phyloP scores from a whole-genome alignment of 2,329 filamentous ascomycete species.

The Epicoccum nigrum region DNA sequence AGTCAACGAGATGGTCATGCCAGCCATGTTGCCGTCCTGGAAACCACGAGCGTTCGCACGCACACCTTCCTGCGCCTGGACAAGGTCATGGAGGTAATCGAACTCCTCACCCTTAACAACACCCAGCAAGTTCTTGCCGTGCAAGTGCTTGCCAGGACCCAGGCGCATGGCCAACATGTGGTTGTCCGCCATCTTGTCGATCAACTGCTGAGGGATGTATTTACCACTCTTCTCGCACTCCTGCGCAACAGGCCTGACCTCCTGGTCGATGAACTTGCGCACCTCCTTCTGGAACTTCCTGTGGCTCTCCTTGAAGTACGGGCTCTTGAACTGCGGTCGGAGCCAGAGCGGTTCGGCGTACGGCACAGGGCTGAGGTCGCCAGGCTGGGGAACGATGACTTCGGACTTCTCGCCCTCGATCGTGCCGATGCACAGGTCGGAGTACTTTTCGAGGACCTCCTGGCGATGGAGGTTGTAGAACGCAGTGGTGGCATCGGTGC shows the following conservation, averaged over 20 bases:
- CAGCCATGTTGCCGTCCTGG: constrained; percentile 85
- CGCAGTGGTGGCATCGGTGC: constrained; percentile 77
- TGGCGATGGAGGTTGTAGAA: constrained; percentile 94
- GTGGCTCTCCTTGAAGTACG: constrained; percentile 82
- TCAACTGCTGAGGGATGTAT: constrained; percentile 71
- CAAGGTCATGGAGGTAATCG: constrained; percentile 85
- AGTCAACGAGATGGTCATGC: constrained; percentile 82
- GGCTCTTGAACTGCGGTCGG: constrained; percentile 74
- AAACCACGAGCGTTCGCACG: constrained; percentile 78
- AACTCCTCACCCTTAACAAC: constrained; percentile 80
- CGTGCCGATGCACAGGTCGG: constrained; percentile 74
- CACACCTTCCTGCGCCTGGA: constrained; percentile 74
- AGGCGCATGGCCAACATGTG: constrained; percentile 82
- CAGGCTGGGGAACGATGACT: constrained; percentile 70
- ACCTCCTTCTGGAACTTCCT: constrained; percentile 70
- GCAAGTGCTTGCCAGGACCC: constrained; percentile 80
- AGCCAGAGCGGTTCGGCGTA: constrained; percentile 89
- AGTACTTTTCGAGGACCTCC: constrained; percentile 84
- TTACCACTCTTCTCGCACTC: constrained; percentile 76
- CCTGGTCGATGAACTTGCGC: constrained; percentile 72
- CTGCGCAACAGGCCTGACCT: constrained; percentile 76
- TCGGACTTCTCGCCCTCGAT: constrained; percentile 76
- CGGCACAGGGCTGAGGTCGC: constrained; percentile 77
- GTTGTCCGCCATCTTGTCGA: constrained; percentile 76
- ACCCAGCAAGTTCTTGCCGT: constrained; percentile 70